Base-by-base conservation (phyloP, 768 basidiomycete species). In the Boletus rubropictus region DNA sequence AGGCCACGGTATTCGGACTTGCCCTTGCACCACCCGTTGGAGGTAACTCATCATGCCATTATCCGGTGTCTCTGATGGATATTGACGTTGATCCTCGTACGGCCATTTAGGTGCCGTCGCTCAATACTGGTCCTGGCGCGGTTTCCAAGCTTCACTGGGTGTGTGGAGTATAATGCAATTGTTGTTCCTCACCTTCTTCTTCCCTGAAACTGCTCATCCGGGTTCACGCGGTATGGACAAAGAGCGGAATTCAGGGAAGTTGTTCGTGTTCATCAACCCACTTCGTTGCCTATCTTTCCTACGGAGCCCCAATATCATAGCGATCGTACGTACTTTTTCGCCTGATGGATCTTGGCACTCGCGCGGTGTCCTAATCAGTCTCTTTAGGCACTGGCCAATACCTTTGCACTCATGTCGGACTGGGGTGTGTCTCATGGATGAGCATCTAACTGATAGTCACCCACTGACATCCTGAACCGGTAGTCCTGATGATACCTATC, bases 201-300 rank as follows among this genome's bases (percentile, higher is more conserved):
- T 84, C n/a, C 84, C 84, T 0, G 85, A 87, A 55, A 86, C 84
- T 3, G 77, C 75, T 41, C 80, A 82, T 54, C 83, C 84, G 1
- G 75, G 79, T 7, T 57, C 73, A 1, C 68, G 74, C 32, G 78
- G 81, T 0, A 67, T 82, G 2, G 81, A 82, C 44, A 78, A 78
- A 49, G 46, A 60, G 3, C 46, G 44, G 24, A 49, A 56, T 3
- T 51, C 52, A 2, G 54, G 48, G 4, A 64, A 48, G 35, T 46
- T 50, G 33, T 66, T 72, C 40, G 66, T 79, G 0, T 75, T 75
- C 57, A 49, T 87, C 18, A 87, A 86, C 57, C 84, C 84, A 1
- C 66, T 88, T 28, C 54, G 60, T 6, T 72, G 78, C 25, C 56
- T 86, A 4, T 49, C 58, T 32, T 55, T 84, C 7, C 64, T 86